Base-by-base conservation (phyloP, 2,329 filamentous ascomycete species). In the Diaporthe eres region DNA sequence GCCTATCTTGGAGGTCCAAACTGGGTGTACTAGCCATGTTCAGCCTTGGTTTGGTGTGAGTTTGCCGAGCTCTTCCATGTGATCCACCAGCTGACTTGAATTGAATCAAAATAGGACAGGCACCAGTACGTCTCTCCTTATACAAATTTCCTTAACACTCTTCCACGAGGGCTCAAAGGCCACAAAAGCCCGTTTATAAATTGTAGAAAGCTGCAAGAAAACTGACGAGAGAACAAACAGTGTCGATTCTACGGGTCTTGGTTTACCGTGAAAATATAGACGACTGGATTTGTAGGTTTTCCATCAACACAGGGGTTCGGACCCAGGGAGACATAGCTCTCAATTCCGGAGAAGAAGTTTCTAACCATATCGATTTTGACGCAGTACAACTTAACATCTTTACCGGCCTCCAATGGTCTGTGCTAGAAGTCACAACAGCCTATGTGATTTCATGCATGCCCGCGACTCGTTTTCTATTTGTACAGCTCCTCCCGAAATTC, bases 381-480 rank as follows among this genome's bases (percentile, higher is more conserved):
- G 28, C 42, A 67, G 61, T 67, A 37, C 44, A 44, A 49, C 42
- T 67, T 6, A 28, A 67, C 19, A 10, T 67, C 19, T 49, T 31
- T 17, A n/a, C 44, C 19, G 61, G 61, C 17, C 61, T 67, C 42
- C 28, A 67, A 37, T 67, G 61, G 61, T 67, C 61, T 34, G 61
- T 67, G 3, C 37, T 67, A 9, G 61, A 67, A 67, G 42, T 67
- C 17, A 67, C 61, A 34, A 67, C 61, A 37, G 61, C 61, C 61
- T 67, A 67, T 22, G 42, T 67, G 8, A 47, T 49, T 34, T 49
- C 44, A 19, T 67, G 61, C 61, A 67, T 67, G 61, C 61, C 61
- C 5, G 61, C 61, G 34, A 51, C 61, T 17, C 42, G 61, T 2
- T 67, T 67, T 28, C 15, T 67, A 37, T 67, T 49, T 37, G 28